Conservation (phyloP, 108 stramenopile genomes). For the Cyclotella cryptica region DNA sequence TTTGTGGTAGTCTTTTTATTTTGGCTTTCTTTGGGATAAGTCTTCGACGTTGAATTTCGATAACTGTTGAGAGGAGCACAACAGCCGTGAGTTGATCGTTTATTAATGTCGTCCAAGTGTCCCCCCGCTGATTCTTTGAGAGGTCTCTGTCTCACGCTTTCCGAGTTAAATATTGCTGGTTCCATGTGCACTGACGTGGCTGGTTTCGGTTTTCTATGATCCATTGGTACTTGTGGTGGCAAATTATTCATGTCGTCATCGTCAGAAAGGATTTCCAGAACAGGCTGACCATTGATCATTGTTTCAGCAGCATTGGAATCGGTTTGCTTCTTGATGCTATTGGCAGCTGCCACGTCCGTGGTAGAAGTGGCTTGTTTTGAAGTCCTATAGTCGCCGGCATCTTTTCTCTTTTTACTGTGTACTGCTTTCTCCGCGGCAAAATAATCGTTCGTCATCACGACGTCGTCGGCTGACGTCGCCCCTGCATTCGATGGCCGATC, state of each 20-base stretch:
- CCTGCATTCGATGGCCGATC: neutral
- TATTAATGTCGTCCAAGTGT: too few relatives aligned
- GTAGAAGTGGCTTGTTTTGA: neutral
- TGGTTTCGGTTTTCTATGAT: neutral
- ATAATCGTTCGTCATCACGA: too few relatives aligned
- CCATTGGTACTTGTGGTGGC: neutral
- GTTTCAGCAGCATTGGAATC: neutral
- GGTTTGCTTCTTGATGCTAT: neutral
- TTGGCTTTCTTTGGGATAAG: neutral
- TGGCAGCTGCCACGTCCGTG: neutral
- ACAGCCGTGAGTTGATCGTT: too few relatives aligned
- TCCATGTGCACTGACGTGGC: neutral
- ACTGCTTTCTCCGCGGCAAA: too few relatives aligned
- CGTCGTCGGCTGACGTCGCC: too few relatives aligned
- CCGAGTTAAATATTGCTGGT: neutral
- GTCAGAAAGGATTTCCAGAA: slow-evolving; percentile 1
- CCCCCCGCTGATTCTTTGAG: neutral
- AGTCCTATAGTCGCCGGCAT: too few relatives aligned
- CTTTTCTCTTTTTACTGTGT: too few relatives aligned
- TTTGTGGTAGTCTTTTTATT: neutral
- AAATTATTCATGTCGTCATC: slow-evolving; percentile 8
- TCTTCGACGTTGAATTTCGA: neutral
- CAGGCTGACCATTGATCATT: neutral
- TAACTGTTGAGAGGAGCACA: too few relatives aligned
- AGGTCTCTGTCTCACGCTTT: neutral